Base-by-base conservation (phyloP, 1,139 yeast species). In the Saccharomycopsis hybrid region DNA sequence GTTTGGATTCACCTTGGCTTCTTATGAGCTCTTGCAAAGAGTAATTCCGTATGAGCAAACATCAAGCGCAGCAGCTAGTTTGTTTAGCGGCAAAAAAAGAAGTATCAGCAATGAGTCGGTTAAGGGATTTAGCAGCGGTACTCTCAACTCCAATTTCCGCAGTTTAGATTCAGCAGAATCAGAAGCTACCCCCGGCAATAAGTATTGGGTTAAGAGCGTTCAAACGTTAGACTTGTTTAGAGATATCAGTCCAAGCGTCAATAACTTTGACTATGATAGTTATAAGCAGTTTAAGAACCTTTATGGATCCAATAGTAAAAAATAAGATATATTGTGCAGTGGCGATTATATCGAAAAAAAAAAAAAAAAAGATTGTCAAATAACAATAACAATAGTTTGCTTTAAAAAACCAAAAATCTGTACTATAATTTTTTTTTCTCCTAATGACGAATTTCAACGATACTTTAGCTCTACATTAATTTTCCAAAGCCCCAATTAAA, bases 1-100 rank as follows among this genome's bases (percentile, higher is more conserved):
- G 68, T 92, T 92, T 66, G 98, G 97, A 51, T 90, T 92, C 69
- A 92, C 98, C 9, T 77, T 92, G 60, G 98, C 97, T 11, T 92
- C 96, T 31, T 92, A 92, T 68, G 98, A 92, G 68, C 68, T 92
- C 46, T 82, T 92, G 66, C 85, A 83, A 60, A 71, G 72, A 46
- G 56, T 78, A 51, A 64, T 82, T 58, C 87, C 87, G 29, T 67
- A 76, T 50, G 77, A 68, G 37, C 24, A 40, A 31, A 43, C 53
- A 13, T 38, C 44, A 5, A 40, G 30, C 4, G 27, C 49, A 8
- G 46, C 48, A 35, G 28, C 32, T 37, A 44, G 51, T 2, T 28
- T 46, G 32, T 31, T 50, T 11, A 32, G 37, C 24, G 13, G 25
- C n/a, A 41, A 35, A 9, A n/a, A n/a, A n/a, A n/a, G n/a, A n/a